These are phyloP conservation scores for Suhomyces yuchorum DNA, from an alignment of 1,139 yeast species.

Conservation along the genomic window DNA sequence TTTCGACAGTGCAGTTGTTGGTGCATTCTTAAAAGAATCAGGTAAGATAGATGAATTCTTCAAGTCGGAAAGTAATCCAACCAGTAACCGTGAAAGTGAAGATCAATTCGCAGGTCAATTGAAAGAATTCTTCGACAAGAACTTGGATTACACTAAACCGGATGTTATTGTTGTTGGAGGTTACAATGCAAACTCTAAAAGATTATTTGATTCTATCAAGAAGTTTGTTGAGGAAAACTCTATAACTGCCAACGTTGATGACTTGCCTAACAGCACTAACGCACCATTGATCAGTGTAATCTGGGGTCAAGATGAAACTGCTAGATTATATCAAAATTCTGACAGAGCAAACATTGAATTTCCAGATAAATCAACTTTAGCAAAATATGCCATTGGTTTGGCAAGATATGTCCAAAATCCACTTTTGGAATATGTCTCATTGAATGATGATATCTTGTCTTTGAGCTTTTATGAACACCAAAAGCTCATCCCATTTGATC, in stretches of 20 bases:
- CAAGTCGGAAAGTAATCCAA: conserved; percentile 78
- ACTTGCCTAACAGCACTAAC: conserved; percentile 34
- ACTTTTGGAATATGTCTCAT: conserved; percentile 78
- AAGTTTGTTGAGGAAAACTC: conserved; percentile 61
- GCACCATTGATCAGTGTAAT: conserved; percentile 58
- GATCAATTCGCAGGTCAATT: conserved; percentile 58
- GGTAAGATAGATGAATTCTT: conserved; percentile 77
- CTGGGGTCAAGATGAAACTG: conserved; percentile 94
- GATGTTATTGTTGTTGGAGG: conserved; percentile 93
- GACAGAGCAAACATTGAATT: conserved; percentile 75
- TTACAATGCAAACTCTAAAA: conserved; percentile 71
- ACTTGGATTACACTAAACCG: conserved; percentile 51
- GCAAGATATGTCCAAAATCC: conserved; percentile 94
- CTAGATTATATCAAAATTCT: conserved; percentile 83
- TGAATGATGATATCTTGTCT: conserved; percentile 73
- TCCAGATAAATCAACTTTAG: conserved; percentile 82
- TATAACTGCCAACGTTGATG: conserved; percentile 57
- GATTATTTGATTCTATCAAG: conserved; percentile 58
- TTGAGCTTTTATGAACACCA: conserved; percentile 78
- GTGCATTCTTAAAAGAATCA: conserved; percentile 73
- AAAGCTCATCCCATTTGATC: conserved; percentile 64
- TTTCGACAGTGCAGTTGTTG: conserved; percentile 83
- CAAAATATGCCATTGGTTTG: conserved; percentile 84
- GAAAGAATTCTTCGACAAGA: conserved; percentile 44
- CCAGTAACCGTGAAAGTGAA: conserved; percentile 52